Percentiles rank a stretch among this genome's conserved stretches.
phyloP scores from a whole-genome alignment of 2,329 filamentous ascomycete species.

The Aaosphaeria arxii region DNA sequence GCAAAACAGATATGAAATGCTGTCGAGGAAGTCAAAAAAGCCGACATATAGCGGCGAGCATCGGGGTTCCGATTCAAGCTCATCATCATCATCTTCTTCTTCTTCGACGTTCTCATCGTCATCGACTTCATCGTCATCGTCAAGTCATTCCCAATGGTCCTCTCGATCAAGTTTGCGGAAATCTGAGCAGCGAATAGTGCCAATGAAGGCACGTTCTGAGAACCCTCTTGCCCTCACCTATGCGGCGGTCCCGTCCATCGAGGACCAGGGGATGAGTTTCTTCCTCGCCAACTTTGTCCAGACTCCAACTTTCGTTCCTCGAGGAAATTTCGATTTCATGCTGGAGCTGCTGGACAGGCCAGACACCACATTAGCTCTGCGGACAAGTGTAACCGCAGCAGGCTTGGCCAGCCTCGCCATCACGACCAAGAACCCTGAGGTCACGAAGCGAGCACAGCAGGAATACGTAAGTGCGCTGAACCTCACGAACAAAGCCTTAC shows the following conservation, averaged over 20 bases:
- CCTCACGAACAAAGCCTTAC: slow-evolving; percentile 7
- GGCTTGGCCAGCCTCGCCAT: slow-evolving; percentile 25
- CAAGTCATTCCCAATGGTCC: too few relatives aligned
- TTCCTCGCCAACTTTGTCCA: slow-evolving; percentile 28
- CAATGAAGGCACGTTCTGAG: too few relatives aligned
- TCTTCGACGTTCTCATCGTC: too few relatives aligned
- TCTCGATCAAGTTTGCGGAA: too few relatives aligned
- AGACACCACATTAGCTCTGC: slow-evolving; percentile 14
- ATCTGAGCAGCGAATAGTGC: too few relatives aligned
- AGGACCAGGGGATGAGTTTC: slow-evolving; percentile 27
- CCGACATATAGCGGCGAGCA: not conserved
- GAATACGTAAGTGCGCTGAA: slow-evolving; percentile 13
- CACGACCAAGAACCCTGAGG: slow-evolving; percentile 10
- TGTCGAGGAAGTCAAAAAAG: slow-evolving; percentile 10
- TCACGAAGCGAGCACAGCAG: slow-evolving; percentile 11
- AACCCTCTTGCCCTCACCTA: not conserved
- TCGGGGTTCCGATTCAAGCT: not conserved
- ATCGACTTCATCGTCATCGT: too few relatives aligned
- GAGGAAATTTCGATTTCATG: slow-evolving; percentile 27
- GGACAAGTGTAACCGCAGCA: slow-evolving; percentile 20
- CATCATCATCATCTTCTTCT: too few relatives aligned
- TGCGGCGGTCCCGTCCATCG: slow-evolving; percentile 15
- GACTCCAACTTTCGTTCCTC: slow-evolving; percentile 16
- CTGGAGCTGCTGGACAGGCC: slow-evolving; percentile 16
- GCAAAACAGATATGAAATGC: slow-evolving; percentile 16